A percentile compares a stretch with the other conserved stretches of the same genome.
These are phyloP conservation scores for Alloascoidea hylecoeti DNA, from an alignment of 805 yeast genomes.

Conservation along the genomic window DNA sequence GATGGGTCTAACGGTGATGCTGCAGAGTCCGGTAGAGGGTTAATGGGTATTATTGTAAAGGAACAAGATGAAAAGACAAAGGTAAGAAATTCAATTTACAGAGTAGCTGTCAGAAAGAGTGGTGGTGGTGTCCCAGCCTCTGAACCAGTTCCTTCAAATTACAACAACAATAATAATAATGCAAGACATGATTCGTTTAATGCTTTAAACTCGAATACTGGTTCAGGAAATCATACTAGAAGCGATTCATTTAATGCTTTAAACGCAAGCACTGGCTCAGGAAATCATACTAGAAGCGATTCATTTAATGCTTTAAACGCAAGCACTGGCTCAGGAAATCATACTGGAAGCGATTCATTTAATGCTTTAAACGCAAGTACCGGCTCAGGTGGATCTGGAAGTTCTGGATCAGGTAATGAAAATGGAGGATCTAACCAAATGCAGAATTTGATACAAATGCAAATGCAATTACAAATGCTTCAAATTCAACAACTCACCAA, in stretches of 20 bases:
- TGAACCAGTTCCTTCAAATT: conserved; percentile 3
- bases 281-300: conserved; percentile 1
- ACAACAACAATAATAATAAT: not conserved
- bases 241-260: conserved; percentile 5
- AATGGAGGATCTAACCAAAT: conserved; percentile 15
- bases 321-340: conserved; percentile 2
- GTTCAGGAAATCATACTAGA: not conserved
- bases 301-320: conserved; percentile 7
- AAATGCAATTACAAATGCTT: not conserved
- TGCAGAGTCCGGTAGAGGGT: conserved; percentile 14
- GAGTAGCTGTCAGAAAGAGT: conserved; percentile 5
- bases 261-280: conserved; percentile 5
- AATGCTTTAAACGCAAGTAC: conserved; percentile 7
- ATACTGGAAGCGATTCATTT: conserved; percentile 4
- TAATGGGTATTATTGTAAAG: conserved; percentile 22
- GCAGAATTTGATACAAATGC: conserved; percentile 9
- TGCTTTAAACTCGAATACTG: conserved; percentile 6
- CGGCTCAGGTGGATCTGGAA: conserved; percentile 1
- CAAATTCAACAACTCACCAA: not conserved
- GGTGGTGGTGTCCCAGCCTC: conserved; percentile 6
- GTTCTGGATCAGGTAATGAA: conserved; percentile 21
- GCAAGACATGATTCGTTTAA: conserved; percentile 5
- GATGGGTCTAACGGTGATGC: not conserved
- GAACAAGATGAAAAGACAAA: conserved; percentile 20
- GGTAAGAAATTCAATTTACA: conserved; percentile 4